Evolutionary conservation across 2,329 filamentous ascomycete species (phyloP), one percentile per base, ranked within the genome.

Genomic region (Monascus ruber): DNA sequence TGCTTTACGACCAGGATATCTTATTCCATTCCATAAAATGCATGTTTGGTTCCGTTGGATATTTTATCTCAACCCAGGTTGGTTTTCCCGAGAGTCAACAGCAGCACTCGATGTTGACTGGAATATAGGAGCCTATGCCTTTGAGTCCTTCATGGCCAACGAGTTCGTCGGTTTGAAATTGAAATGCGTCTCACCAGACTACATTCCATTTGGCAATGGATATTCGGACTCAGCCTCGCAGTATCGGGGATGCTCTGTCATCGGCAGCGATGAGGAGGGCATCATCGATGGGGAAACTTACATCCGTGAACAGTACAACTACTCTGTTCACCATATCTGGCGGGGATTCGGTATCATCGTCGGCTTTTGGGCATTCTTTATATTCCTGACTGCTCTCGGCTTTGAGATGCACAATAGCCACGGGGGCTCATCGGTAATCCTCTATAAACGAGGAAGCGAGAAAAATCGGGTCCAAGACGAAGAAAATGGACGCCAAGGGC

Each of bases 311-410:
- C 67, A 73, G 3, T 79, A 71, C 47, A 63, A 54, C 2, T 79
- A 79, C 47, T 71, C 65, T 0, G 57, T 65, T 4, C 57, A 63
- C 1, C 76, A 80, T 46, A 62, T 80, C 2, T 81, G 77, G 77
- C 65, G 77, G 5, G 85, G 88, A 61, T 86, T 81, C 59, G 85
- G 83, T 1, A 85, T 94, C 40, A 77, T 91, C 44, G 53, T 86
- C 5, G 78, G 72, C 0, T 72, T 94, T 37, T 87, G 89, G 49
- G 60, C 79, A 26, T 79, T 77, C 46, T 93, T 93, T 65, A 70
- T 94, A 5, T 60, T 77, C 10, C 63, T 83, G 37, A 87, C 93
- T 46, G 77, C 84, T 1, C 69, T 83, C 7, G 70, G 88, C 0
- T 85, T 85, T 47, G 86, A 94, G 55, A 67, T 81, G 3, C 46